These are phyloP conservation scores for Hanseniaspora occidentalis DNA, from an alignment of 805 yeast species.

Conservation along the genomic window DNA sequence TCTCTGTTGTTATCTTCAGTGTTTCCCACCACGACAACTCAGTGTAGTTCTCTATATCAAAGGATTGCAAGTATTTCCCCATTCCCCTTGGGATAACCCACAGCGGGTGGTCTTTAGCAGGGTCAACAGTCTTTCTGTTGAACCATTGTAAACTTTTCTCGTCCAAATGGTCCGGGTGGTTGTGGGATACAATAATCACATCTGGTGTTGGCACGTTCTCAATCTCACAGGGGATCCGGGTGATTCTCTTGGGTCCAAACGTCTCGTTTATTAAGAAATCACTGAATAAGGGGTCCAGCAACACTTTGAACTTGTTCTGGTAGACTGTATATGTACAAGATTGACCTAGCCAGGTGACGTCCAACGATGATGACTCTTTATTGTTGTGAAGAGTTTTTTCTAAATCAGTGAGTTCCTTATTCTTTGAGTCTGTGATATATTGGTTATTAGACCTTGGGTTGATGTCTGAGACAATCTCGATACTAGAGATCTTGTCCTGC, in stretches of 20 bases:
- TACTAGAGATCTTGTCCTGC: neutral
- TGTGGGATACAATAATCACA: slow-evolving; percentile 74
- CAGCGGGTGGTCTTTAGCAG: slow-evolving; percentile 47
- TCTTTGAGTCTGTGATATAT: too few relatives aligned
- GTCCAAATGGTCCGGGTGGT: slow-evolving; percentile 93
- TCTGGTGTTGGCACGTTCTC: slow-evolving; percentile 57
- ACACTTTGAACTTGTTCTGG: slow-evolving; percentile 47
- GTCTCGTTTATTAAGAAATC: slow-evolving; percentile 47
- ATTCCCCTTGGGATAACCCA: slow-evolving; percentile 91
- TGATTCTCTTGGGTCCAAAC: slow-evolving; percentile 77
- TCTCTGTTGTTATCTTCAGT: slow-evolving; percentile 18
- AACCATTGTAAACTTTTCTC: slow-evolving; percentile 35
- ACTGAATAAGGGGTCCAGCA: slow-evolving; percentile 77
- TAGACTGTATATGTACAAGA: slow-evolving; percentile 69
- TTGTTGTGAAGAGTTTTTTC: too few relatives aligned
- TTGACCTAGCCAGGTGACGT: slow-evolving; percentile 86
- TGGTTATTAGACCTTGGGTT: too few relatives aligned
- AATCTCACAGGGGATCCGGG: slow-evolving; percentile 58
- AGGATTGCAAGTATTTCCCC: slow-evolving; percentile 39
- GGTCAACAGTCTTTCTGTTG: slow-evolving; percentile 18
- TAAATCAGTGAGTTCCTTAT: too few relatives aligned
- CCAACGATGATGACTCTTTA: too few relatives aligned
- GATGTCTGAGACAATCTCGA: too few relatives aligned
- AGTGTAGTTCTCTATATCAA: slow-evolving; percentile 47
- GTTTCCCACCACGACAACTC: slow-evolving; percentile 95